Percentiles rank a stretch among this genome's conserved stretches.
Evolutionary conservation across 2,329 filamentous ascomycete genomes (phyloP).

Genomic region (Trichoderma sp.): DNA sequence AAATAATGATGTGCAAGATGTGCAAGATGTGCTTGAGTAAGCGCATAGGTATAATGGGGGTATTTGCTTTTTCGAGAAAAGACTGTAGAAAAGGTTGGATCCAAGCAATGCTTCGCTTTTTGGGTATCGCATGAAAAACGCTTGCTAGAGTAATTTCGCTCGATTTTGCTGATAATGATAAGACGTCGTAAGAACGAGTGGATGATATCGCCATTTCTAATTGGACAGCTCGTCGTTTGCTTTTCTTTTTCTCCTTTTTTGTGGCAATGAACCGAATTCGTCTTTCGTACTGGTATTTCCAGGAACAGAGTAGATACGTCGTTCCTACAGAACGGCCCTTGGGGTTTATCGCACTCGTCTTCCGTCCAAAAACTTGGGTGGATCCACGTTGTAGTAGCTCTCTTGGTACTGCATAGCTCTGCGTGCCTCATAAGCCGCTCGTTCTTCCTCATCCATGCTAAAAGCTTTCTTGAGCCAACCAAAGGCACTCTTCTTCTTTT

Average conservation of each 20-base stretch:
- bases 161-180: not conserved
- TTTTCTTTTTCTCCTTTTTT: not conserved
- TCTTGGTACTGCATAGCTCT: slow-evolving; percentile 49
- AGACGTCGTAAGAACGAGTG: not conserved
- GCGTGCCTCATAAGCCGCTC: slow-evolving; percentile 59
- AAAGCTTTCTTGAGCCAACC: slow-evolving; percentile 71
- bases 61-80: not conserved
- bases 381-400: slow-evolving; percentile 53
- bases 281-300: not conserved
- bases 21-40: not conserved
- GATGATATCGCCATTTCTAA: not conserved
- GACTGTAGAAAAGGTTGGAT: not conserved
- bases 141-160: not conserved
- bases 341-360: slow-evolving; percentile 44
- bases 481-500: slow-evolving; percentile 69
- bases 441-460: slow-evolving; percentile 64
- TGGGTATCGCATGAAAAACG: not conserved
- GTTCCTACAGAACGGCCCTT: not conserved
- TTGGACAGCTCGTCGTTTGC: not conserved
- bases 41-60: not conserved
- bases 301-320: not conserved
- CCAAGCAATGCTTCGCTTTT: not conserved
- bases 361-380: slow-evolving; percentile 59
- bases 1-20: not conserved
- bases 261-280: not conserved